Percentiles rank a stretch among this genome's conserved stretches.
Conservation (phyloP, 352 stramenopile genomes). For the Pythium phragmitis region DNA sequence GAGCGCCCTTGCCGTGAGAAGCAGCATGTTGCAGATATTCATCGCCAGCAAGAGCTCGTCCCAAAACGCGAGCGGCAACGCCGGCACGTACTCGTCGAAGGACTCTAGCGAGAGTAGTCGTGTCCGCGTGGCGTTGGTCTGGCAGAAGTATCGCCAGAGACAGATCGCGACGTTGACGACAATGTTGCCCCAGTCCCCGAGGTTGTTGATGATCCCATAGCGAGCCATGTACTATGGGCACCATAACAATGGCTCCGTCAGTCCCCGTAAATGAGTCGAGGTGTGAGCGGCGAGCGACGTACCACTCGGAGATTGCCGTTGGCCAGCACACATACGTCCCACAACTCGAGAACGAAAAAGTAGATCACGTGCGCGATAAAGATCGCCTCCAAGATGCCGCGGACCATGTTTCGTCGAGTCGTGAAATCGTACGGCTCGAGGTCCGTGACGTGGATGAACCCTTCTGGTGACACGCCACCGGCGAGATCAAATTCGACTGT, state of each 20-base stretch:
- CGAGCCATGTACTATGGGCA: slow-evolving; percentile 48
- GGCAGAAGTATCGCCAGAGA: slow-evolving; percentile 55
- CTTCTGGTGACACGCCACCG: slow-evolving; percentile 43
- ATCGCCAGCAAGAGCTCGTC: slow-evolving; percentile 61
- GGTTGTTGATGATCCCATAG: slow-evolving; percentile 65
- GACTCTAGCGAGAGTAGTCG: slow-evolving; percentile 46
- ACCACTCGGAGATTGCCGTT: slow-evolving; percentile 45
- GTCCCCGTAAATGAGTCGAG: not conserved
- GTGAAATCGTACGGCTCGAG: slow-evolving; percentile 71
- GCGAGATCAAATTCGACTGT: slow-evolving; percentile 59
- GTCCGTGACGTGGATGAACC: slow-evolving; percentile 52
- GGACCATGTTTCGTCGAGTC: slow-evolving; percentile 43
- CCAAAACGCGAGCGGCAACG: slow-evolving; percentile 46
- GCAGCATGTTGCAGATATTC: slow-evolving; percentile 67
- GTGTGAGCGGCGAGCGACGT: slow-evolving; percentile 9
- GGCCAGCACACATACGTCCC: slow-evolving; percentile 64
- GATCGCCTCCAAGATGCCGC: slow-evolving; percentile 42
- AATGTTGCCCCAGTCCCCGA: slow-evolving; percentile 69
- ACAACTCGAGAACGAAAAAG: slow-evolving; percentile 60
- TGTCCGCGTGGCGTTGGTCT: slow-evolving; percentile 34
- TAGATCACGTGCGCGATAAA: slow-evolving; percentile 56
- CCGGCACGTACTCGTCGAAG: slow-evolving; percentile 63
- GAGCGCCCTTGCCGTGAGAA: slow-evolving; percentile 57
- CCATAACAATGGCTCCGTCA: not conserved
- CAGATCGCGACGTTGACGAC: slow-evolving; percentile 56